Conservation (phyloP, 2,329 filamentous ascomycete genomes). For the Sphaerostilbella broomeana region DNA sequence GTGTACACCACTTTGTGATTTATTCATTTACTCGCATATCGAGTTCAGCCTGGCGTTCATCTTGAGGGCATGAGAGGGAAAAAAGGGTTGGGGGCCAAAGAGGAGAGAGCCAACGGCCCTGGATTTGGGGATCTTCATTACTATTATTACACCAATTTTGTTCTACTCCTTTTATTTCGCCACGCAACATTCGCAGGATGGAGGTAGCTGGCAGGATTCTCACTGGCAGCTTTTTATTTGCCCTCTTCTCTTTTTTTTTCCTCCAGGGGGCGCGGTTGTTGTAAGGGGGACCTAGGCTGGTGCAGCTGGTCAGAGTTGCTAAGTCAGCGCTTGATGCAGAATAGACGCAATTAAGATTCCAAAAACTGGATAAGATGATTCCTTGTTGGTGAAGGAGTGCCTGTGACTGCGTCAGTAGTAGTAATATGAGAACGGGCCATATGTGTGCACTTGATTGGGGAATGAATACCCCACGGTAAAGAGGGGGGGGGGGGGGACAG, state of each 20-base stretch:
- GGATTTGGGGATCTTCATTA: neutral
- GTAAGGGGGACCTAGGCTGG: too few relatives aligned
- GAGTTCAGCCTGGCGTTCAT: conserved; percentile 16
- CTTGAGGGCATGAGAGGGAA: conserved; percentile 1
- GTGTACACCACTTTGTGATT: conserved; percentile 25
- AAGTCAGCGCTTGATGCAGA: too few relatives aligned
- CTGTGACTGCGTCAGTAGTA: too few relatives aligned
- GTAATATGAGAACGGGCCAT: too few relatives aligned
- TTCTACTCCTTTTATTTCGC: conserved; percentile 1
- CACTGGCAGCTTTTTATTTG: neutral
- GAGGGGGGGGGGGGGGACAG: too few relatives aligned
- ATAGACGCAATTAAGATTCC: too few relatives aligned
- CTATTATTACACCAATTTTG: neutral
- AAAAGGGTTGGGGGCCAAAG: neutral
- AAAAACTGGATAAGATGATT: too few relatives aligned
- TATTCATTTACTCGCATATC: conserved; percentile 20
- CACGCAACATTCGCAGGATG: conserved; percentile 2
- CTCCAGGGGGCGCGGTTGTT: too few relatives aligned
- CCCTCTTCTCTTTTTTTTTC: neutral
- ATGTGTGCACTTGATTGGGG: too few relatives aligned
- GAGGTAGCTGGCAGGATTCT: neutral
- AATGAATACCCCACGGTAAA: too few relatives aligned
- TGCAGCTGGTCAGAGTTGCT: too few relatives aligned
- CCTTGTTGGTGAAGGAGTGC: too few relatives aligned
- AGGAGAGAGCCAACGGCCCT: neutral